A percentile compares a stretch with the other conserved stretches of the same genome.
These are phyloP conservation scores for Asclepias syriaca DNA, from an alignment of 257 asterid species.

Conservation along the genomic window DNA sequence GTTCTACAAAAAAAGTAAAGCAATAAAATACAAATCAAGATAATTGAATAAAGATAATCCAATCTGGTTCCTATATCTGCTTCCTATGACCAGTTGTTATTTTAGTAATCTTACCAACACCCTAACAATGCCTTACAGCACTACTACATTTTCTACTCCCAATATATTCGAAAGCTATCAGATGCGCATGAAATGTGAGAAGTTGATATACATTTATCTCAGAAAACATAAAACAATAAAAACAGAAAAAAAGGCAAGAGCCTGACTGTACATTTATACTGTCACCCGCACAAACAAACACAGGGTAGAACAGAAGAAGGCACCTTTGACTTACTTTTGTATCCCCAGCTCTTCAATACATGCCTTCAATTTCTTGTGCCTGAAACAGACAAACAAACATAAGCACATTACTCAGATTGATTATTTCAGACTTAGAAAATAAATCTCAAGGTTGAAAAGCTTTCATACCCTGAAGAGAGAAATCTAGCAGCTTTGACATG, in stretches of 20 bases:
- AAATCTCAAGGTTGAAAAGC: slow-evolving; percentile 16
- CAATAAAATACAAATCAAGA: background rate
- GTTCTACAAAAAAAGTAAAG: background rate
- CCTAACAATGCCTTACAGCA: background rate
- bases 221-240: background rate
- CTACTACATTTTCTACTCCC: background rate
- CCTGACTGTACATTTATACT: background rate
- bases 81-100: background rate
- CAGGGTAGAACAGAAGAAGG: slow-evolving; percentile 1
- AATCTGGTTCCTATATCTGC: no score
- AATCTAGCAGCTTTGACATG: slow-evolving; percentile 86
- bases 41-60: background rate
- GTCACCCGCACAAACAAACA: background rate
- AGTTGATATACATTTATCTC: background rate
- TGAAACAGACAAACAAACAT: slow-evolving; percentile 31
- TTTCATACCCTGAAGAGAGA: slow-evolving; percentile 77
- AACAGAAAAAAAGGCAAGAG: background rate
- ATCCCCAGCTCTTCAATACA: slow-evolving; percentile 72
- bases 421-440: slow-evolving; percentile 8
- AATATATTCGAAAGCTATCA: background rate
- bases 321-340: slow-evolving; percentile 57
- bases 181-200: slow-evolving; percentile 1
- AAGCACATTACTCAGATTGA: slow-evolving; percentile 15
- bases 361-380: slow-evolving; percentile 69
- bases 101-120: background rate